A percentile compares a stretch with the other conserved stretches of the same genome.
These are phyloP conservation scores for Xylariaceae sp. DNA, from an alignment of 2,329 filamentous ascomycete species.

Conservation along the genomic window DNA sequence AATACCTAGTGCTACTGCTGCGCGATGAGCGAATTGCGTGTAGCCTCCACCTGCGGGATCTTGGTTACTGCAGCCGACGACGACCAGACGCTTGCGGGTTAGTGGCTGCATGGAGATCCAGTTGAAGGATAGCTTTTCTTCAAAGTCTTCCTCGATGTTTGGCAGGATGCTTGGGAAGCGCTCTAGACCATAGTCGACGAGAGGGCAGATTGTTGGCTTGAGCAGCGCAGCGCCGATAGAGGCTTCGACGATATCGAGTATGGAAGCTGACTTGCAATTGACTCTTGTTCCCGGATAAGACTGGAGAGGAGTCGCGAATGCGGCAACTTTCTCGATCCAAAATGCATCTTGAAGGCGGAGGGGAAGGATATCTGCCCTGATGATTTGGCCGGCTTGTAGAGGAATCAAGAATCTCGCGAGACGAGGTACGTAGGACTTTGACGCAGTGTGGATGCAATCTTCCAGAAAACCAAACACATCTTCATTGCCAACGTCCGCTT, in stretches of 20 bases:
- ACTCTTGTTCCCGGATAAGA: conserved; percentile 14
- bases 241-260: conserved; percentile 19
- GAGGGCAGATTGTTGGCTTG: not conserved
- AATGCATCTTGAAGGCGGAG: conserved; percentile 22
- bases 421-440: not conserved
- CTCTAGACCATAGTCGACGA: not conserved
- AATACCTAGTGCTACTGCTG: conserved; percentile 24
- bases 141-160: conserved; percentile 22
- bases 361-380: conserved; percentile 26
- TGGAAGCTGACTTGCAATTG: conserved; percentile 8
- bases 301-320: conserved; percentile 22
- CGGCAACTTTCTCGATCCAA: conserved; percentile 17
- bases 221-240: conserved; percentile 25
- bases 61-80: conserved; percentile 26
- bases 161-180: conserved; percentile 1
- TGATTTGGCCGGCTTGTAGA: conserved; percentile 18
- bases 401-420: conserved; percentile 23
- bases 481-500: conserved; percentile 15
- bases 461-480: conserved; percentile 19
- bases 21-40: conserved; percentile 23
- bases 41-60: conserved; percentile 25
- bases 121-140: conserved; percentile 21
- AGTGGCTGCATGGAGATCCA: conserved; percentile 18
- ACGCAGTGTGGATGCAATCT: conserved; percentile 17
- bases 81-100: conserved; percentile 23